Base-by-base conservation (phyloP, 1,139 yeast species). In the Zygosaccharomyces pseudobailii region DNA sequence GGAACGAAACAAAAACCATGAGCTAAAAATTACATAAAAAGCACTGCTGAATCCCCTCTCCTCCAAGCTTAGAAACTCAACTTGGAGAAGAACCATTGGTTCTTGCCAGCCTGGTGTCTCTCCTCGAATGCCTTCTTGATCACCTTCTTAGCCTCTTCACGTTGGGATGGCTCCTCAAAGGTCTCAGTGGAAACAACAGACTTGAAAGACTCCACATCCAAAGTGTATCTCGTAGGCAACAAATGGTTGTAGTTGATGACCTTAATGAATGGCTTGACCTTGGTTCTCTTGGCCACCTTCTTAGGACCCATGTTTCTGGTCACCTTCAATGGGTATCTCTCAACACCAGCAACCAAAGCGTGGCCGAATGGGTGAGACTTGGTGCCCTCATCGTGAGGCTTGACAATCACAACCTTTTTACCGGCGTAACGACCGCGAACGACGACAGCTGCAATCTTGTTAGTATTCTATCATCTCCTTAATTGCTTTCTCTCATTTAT, bases 371-470 rank as follows among this genome's bases (percentile, higher is more conserved):
- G 95, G 83, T 92, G 97, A 59, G 95, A 73, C 81, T 92, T 94
- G 80, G 97, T 82, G 73, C 99, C 99, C 71, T 92, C 97, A 73
- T 94, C 98, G 75, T 87, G 95, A 68, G 97, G 94, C 79, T 88
- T 89, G 74, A 94, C 92, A 75, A 94, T 89, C 75, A 94, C 98
- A 66, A 94, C 98, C 87, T 94, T 94, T 88, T 90, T 92, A 83
- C 99, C 99, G 75, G 99, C 99, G 87, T 83, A 92, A 82, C 98
- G 94, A 74, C 99, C 99, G 78, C 97, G 94, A 78, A 92, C 96
- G 75, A 92, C 90, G 79, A 92, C 90, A 80, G 98, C 97, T 87
- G 71, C 52, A 49, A 13, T 28, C 54, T 52, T 54, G 59, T 61
- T 59, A 62, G 58, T 58, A 54, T 42, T 42, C 42, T 22, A 28